Evolutionary conservation across 768 basidiomycete species (phyloP).

Genomic region (Suillus hirtellus): DNA sequence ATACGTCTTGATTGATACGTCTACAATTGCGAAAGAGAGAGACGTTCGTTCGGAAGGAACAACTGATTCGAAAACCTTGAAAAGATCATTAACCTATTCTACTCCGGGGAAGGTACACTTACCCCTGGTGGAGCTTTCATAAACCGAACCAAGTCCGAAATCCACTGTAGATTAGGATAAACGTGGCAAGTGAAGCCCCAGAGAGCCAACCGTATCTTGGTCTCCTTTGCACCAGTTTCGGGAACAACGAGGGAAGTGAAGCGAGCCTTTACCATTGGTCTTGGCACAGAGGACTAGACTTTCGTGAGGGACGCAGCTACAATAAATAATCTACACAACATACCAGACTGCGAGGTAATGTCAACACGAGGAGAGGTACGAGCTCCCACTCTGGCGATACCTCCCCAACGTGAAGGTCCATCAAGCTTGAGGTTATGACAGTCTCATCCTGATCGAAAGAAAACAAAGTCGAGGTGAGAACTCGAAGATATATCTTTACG

Average conservation of each 20-base stretch:
- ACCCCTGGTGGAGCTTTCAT: slow-evolving; percentile 88
- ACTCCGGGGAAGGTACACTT: slow-evolving; percentile 30
- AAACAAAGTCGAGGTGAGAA: neutral
- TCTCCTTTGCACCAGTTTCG: slow-evolving; percentile 74
- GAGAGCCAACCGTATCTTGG: slow-evolving; percentile 62
- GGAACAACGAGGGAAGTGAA: slow-evolving; percentile 65
- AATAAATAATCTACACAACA: slow-evolving; percentile 23
- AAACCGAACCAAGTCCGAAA: slow-evolving; percentile 61
- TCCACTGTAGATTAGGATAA: slow-evolving; percentile 62
- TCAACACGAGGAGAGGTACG: slow-evolving; percentile 51
- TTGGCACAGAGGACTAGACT: slow-evolving; percentile 44
- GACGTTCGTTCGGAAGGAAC: slow-evolving; percentile 86
- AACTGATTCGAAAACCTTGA: slow-evolving; percentile 87
- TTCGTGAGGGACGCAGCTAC: slow-evolving; percentile 7
- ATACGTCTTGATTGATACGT: slow-evolving; percentile 64
- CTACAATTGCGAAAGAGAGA: slow-evolving; percentile 61
- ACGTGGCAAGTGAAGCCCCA: slow-evolving; percentile 64
- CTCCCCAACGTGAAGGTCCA: slow-evolving; percentile 61
- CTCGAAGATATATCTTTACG: slow-evolving; percentile 10
- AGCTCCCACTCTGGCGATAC: slow-evolving; percentile 35
- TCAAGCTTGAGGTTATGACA: slow-evolving; percentile 59
- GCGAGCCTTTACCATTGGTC: slow-evolving; percentile 59
- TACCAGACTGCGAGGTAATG: slow-evolving; percentile 60
- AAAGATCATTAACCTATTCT: slow-evolving; percentile 7
- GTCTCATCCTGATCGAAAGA: slow-evolving; percentile 62